These are phyloP conservation scores for Avicennia marina DNA, from an alignment of 257 asterid genomes.

Conservation along the genomic window DNA sequence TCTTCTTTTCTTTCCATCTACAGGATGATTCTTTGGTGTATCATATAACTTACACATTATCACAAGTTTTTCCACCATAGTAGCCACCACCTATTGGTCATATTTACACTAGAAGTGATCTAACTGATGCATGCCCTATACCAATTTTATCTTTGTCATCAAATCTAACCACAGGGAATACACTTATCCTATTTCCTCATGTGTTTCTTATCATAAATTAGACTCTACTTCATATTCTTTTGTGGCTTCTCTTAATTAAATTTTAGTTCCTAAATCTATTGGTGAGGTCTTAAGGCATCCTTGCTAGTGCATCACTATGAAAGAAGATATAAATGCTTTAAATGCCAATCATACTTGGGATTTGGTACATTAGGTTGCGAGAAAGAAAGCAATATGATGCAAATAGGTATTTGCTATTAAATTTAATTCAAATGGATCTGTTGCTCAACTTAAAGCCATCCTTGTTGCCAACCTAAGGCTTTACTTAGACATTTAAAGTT, in stretches of 20 bases:
- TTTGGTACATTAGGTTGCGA: neutral
- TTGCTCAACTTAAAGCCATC: neutral
- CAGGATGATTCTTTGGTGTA: too few species aligned
- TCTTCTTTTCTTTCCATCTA: too few species aligned
- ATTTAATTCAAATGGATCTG: neutral
- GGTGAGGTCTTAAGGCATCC: neutral
- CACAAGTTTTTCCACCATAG: too few species aligned
- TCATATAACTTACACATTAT: too few species aligned
- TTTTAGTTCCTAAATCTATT: neutral
- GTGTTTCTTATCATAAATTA: too few species aligned
- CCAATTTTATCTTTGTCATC: neutral
- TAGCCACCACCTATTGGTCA: too few species aligned
- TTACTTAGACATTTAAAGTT: too few species aligned
- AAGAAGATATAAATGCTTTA: too few species aligned
- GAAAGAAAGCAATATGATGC: neutral
- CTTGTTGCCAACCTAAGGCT: neutral
- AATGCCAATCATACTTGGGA: neutral
- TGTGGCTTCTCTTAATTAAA: neutral
- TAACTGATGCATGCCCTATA: too few species aligned
- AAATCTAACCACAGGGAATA: neutral
- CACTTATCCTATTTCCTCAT: neutral
- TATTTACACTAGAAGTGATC: too few species aligned
- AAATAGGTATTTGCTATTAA: neutral
- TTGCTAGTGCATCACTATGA: neutral
- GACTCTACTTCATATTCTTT: too few species aligned